Evolutionary conservation across 768 basidiomycete species (phyloP).

Genomic region (Phaeotremella skinneri): DNA sequence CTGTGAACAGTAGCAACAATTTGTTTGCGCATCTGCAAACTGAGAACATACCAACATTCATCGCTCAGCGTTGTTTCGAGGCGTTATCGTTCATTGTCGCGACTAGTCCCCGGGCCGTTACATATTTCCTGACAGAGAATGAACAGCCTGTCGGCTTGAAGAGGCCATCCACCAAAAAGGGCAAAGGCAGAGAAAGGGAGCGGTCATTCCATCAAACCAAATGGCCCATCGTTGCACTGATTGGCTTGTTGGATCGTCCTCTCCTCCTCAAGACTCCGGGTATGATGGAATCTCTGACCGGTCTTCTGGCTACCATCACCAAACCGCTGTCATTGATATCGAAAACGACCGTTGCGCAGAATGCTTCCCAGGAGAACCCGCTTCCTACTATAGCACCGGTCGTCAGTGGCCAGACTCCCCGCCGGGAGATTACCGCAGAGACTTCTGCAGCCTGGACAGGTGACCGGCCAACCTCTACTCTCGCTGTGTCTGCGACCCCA

Average conservation of each 20-base stretch:
- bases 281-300: slow-evolving; percentile 89
- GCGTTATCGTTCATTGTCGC: slow-evolving; percentile 82
- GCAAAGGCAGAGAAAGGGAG: slow-evolving; percentile 88
- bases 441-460: not conserved
- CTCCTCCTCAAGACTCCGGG: slow-evolving; percentile 79
- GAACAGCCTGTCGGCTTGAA: slow-evolving; percentile 74
- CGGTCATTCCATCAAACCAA: slow-evolving; percentile 69
- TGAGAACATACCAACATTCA: slow-evolving; percentile 84
- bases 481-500: not conserved
- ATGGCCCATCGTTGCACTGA: slow-evolving; percentile 84
- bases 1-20: slow-evolving; percentile 55
- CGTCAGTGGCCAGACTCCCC: no score
- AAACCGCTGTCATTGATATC: slow-evolving; percentile 61
- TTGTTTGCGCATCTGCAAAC: slow-evolving; percentile 55
- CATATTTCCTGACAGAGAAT: slow-evolving; percentile 95
- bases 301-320: slow-evolving; percentile 81
- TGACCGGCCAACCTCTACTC: not conserved
- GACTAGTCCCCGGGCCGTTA: slow-evolving; percentile 74
- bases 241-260: slow-evolving; percentile 82
- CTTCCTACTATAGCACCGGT: no score
- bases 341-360: slow-evolving; percentile 3
- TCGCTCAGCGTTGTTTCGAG: slow-evolving; percentile 91
- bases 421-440: not conserved
- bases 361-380: not conserved
- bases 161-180: slow-evolving; percentile 52